Conservation (phyloP, 495 filamentous ascomycete species). For the Penicillium paradoxum region DNA sequence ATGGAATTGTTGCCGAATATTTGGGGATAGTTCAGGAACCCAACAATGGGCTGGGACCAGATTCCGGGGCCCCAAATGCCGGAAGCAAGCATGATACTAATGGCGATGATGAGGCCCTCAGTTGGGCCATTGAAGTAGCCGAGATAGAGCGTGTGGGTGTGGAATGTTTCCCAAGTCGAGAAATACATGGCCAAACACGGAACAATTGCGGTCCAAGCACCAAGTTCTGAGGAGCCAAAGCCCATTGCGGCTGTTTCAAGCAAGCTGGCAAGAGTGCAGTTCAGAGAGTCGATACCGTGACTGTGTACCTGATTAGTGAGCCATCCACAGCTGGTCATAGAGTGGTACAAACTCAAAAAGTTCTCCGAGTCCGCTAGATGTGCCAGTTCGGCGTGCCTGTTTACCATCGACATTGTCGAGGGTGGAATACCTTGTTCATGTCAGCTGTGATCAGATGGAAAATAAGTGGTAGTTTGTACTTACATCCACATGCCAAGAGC, state of each 20-base stretch:
- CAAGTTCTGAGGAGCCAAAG: slow-evolving; percentile 70
- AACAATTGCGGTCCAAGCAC: slow-evolving; percentile 84
- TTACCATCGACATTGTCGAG: slow-evolving; percentile 99
- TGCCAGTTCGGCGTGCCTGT: slow-evolving; percentile 90
- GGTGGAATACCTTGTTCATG: slow-evolving; percentile 67
- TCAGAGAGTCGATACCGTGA: slow-evolving; percentile 95
- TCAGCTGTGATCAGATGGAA: neutral
- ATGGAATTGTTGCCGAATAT: slow-evolving; percentile 63
- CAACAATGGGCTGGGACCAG: slow-evolving; percentile 70
- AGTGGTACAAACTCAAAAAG: slow-evolving; percentile 72
- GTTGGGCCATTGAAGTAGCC: slow-evolving; percentile 97
- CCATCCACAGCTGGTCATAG: neutral
- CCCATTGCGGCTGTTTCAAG: slow-evolving; percentile 90
- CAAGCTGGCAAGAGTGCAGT: slow-evolving; percentile 88
- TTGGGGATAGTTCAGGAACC: slow-evolving; percentile 54
- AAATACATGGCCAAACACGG: slow-evolving; percentile 98
- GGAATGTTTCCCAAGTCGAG: slow-evolving; percentile 98
- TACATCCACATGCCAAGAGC: slow-evolving; percentile 89
- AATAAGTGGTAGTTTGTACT: slow-evolving; percentile 19
- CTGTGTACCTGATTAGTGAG: slow-evolving; percentile 40
- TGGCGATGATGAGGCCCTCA: slow-evolving; percentile 88
- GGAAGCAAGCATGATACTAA: slow-evolving; percentile 74
- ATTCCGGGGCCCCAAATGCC: slow-evolving; percentile 84
- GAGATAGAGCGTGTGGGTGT: slow-evolving; percentile 95
- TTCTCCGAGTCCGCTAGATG: slow-evolving; percentile 89